These are phyloP conservation scores for Ogataea paraovalis DNA, from an alignment of 805 yeast species.

Conservation along the genomic window DNA sequence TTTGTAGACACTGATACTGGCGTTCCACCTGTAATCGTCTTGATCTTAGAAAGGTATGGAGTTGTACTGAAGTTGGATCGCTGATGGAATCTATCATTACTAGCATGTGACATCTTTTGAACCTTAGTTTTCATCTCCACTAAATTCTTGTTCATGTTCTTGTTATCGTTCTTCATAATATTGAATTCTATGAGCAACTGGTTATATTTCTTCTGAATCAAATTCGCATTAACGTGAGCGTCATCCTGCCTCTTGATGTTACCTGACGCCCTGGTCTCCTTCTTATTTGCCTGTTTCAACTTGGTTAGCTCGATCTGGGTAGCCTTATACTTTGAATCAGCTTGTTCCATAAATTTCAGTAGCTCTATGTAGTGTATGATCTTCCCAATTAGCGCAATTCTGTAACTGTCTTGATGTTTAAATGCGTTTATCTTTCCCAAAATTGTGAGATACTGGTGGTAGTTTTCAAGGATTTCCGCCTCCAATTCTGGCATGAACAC, in stretches of 20 bases:
- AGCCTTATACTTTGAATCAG: constrained; percentile 8
- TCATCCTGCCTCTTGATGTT: too few relatives aligned
- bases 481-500: not conserved
- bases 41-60: constrained; percentile 17
- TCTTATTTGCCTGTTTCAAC: constrained; percentile 1
- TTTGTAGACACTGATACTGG: too few relatives aligned
- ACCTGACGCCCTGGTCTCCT: not conserved
- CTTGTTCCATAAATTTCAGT: constrained; percentile 2
- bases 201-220: constrained; percentile 11
- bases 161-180: constrained; percentile 12
- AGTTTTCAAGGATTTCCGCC: constrained; percentile 1
- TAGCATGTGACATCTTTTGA: constrained; percentile 1
- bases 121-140: constrained; percentile 8
- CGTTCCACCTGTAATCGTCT: not conserved
- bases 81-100: constrained; percentile 4
- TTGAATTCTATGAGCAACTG: constrained; percentile 11
- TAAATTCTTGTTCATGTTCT: constrained; percentile 9
- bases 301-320: constrained; percentile 5
- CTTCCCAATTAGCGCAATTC: constrained; percentile 9
- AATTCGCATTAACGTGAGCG: not conserved
- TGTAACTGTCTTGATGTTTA: constrained; percentile 4
- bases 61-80: constrained; percentile 18
- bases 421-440: constrained; percentile 4
- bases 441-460: constrained; percentile 1
- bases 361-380: constrained; percentile 11